Evolutionary conservation across 2,329 filamentous ascomycete genomes (phyloP).

Genomic region (Lizonia empirigonia): DNA sequence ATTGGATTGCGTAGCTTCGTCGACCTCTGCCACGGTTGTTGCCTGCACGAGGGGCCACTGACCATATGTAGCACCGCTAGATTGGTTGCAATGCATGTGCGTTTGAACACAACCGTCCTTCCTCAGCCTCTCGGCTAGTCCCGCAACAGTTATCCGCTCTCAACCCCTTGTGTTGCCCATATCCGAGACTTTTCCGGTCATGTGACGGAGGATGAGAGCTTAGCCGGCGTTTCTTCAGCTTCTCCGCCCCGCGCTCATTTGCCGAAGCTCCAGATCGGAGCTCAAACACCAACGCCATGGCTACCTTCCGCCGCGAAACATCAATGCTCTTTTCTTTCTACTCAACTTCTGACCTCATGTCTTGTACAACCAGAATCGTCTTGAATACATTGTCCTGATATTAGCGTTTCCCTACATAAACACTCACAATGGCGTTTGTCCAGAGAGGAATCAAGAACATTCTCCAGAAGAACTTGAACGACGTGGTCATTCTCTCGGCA

Average conservation of each 20-base stretch:
- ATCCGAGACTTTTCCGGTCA: conserved; percentile 24
- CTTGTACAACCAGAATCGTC: conserved; percentile 7
- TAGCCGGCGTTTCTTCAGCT: conserved; percentile 32
- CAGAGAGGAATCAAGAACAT: conserved; percentile 74
- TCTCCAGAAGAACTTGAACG: conserved; percentile 76
- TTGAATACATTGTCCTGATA: not conserved
- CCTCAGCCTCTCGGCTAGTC: conserved; percentile 7
- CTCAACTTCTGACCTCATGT: conserved; percentile 9
- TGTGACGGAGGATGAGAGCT: conserved; percentile 30
- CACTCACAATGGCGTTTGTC: conserved; percentile 50
- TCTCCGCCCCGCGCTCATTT: conserved; percentile 39
- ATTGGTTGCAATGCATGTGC: conserved; percentile 17
- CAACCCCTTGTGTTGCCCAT: not conserved
- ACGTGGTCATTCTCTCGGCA: conserved; percentile 88
- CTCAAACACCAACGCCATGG: conserved; percentile 31
- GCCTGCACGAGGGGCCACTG: not conserved
- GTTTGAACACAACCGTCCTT: conserved; percentile 10
- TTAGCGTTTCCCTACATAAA: conserved; percentile 21
- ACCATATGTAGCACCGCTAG: conserved; percentile 12
- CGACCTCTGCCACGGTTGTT: not conserved
- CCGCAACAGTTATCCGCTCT: conserved; percentile 6
- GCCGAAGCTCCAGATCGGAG: conserved; percentile 42
- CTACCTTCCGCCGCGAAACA: conserved; percentile 19
- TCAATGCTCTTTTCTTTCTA: conserved; percentile 11
- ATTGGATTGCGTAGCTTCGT: conserved; percentile 5